phyloP scores from a whole-genome alignment of 2,329 filamentous ascomycete species.

The Epichloe typhina region DNA sequence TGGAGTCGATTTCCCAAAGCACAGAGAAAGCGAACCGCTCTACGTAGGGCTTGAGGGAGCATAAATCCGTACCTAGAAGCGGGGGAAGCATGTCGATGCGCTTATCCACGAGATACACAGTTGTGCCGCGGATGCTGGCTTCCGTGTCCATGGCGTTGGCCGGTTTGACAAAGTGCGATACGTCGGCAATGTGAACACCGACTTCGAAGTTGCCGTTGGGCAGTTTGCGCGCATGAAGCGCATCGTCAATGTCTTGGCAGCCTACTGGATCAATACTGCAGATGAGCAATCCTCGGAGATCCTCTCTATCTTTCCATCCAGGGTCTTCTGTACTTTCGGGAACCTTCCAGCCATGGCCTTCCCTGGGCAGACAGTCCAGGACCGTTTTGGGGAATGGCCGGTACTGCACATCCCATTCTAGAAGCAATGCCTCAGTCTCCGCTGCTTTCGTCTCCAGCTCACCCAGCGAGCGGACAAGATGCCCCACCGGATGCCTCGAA shows the following conservation, averaged over 20 bases:
- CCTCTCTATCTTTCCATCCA: constrained; percentile 74
- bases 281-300: constrained; percentile 74
- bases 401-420: constrained; percentile 97
- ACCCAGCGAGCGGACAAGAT: constrained; percentile 85
- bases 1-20: constrained; percentile 74
- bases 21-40: constrained; percentile 82
- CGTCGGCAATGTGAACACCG: constrained; percentile 95
- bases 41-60: constrained; percentile 94
- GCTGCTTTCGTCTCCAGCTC: constrained; percentile 95
- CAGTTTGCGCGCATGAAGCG: constrained; percentile 71
- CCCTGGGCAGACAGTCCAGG: constrained; percentile 77
- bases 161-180: constrained; percentile 97
- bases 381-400: constrained; percentile 93
- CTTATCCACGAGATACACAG: constrained; percentile 96
- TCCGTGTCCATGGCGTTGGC: constrained; percentile 96
- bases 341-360: constrained; percentile 91
- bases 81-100: constrained; percentile 99
- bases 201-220: constrained; percentile 93
- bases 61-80: constrained; percentile 89
- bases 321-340: constrained; percentile 66
- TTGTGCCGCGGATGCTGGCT: constrained; percentile 86
- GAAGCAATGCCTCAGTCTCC: constrained; percentile 83
- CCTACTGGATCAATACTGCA: constrained; percentile 96
- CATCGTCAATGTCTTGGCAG: constrained; percentile 97
- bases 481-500: constrained; percentile 81